These are phyloP conservation scores for Ophiostoma novo-ulmi DNA, from an alignment of 2,329 filamentous ascomycete species.

Conservation along the genomic window DNA sequence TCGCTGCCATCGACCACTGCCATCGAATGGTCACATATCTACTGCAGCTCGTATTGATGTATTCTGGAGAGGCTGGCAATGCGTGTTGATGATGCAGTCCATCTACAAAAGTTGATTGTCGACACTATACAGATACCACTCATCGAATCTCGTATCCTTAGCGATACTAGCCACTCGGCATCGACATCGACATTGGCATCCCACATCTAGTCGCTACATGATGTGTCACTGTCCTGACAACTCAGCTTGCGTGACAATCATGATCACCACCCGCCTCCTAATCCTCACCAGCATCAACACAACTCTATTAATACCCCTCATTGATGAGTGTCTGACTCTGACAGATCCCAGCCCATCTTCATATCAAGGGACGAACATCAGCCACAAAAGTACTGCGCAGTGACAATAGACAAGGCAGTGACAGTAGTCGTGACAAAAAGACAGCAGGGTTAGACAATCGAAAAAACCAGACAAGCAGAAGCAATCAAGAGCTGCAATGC, in stretches of 20 bases:
- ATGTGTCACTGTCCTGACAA: neutral
- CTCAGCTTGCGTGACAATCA: neutral
- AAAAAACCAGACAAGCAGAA: neutral
- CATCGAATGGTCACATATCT: neutral
- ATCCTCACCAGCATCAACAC: neutral
- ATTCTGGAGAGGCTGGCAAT: neutral
- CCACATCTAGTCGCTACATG: neutral
- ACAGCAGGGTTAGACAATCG: neutral
- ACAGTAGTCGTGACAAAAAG: neutral
- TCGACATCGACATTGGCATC: neutral
- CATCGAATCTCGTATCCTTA: neutral
- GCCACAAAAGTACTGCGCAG: neutral
- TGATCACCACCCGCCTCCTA: neutral
- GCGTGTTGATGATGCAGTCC: neutral
- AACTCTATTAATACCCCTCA: neutral
- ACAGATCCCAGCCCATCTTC: neutral
- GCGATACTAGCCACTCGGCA: neutral
- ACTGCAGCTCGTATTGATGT: conserved; percentile 5
- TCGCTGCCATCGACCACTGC: neutral
- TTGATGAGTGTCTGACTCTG: neutral
- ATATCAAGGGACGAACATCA: neutral
- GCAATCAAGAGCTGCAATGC: neutral
- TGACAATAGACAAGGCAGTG: neutral
- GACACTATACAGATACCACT: neutral
- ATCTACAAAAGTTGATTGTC: neutral